A percentile compares a stretch with the other conserved stretches of the same genome.
These are phyloP conservation scores for Leonotis leonurus DNA, from an alignment of 257 asterid species.

Conservation along the genomic window DNA sequence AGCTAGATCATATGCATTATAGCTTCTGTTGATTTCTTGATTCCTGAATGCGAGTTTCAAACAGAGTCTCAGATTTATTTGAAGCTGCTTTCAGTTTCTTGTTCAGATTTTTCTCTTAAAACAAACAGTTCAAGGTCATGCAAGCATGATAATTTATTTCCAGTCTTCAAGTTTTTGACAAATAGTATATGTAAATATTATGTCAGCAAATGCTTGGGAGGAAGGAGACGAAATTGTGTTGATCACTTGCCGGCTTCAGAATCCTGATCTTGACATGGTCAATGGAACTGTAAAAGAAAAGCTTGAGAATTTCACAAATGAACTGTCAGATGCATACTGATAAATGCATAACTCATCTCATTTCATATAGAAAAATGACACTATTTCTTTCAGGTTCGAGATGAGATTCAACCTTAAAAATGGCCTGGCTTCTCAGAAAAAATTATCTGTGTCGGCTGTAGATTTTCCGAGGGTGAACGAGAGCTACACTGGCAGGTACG, in stretches of 20 bases:
- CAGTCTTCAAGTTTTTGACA: not conserved
- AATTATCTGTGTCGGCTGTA: conserved; percentile 68
- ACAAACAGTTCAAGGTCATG: conserved; percentile 6
- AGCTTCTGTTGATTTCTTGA: not conserved
- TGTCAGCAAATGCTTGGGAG: conserved; percentile 98
- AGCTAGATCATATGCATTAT: not conserved
- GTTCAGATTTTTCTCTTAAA: not conserved
- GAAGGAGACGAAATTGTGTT: conserved; percentile 96
- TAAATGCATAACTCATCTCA: conserved; percentile 7
- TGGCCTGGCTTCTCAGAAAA: conserved; percentile 81
- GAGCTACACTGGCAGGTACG: conserved; percentile 90
- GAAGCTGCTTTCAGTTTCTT: not conserved
- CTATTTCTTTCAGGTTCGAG: conserved; percentile 55
- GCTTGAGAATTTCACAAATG: conserved; percentile 69
- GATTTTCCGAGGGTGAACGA: conserved; percentile 96
- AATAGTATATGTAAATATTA: not conserved
- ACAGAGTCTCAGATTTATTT: no score
- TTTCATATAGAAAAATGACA: not conserved
- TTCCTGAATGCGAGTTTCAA: not conserved
- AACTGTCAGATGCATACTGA: conserved; percentile 65
- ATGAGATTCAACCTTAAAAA: conserved; percentile 94
- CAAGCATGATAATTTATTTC: not conserved
- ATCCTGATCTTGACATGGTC: conserved; percentile 72
- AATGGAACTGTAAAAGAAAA: conserved; percentile 54
- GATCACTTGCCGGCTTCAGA: conserved; percentile 73